A percentile compares a stretch with the other conserved stretches of the same genome.
These are phyloP conservation scores for Aspergillus fischeri DNA, from an alignment of 2,329 filamentous ascomycete genomes.

Conservation along the genomic window DNA sequence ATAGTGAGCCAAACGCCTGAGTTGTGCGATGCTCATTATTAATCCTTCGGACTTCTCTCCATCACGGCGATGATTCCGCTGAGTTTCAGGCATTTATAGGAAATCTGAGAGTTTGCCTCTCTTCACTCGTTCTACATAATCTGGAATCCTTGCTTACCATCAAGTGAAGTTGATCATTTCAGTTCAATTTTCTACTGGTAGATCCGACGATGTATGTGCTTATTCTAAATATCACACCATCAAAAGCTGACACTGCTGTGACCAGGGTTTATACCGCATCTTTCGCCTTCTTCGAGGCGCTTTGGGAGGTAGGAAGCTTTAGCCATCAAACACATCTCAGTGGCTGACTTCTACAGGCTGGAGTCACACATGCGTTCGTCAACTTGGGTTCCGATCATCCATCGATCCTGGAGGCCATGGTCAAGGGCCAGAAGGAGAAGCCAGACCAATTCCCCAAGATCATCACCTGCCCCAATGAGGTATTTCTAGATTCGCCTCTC, in stretches of 20 bases:
- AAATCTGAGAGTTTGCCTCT: background rate
- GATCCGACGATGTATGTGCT: slow-evolving; percentile 2
- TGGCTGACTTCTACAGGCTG: slow-evolving; percentile 33
- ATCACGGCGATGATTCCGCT: slow-evolving; percentile 1
- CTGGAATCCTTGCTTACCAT: background rate
- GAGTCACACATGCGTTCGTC: slow-evolving; percentile 50
- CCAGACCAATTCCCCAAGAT: slow-evolving; percentile 64
- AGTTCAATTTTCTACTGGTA: background rate
- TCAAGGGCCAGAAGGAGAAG: slow-evolving; percentile 67
- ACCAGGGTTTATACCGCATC: slow-evolving; percentile 61
- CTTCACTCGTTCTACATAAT: background rate
- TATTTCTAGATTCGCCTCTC: slow-evolving; percentile 29
- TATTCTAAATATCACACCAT: background rate
- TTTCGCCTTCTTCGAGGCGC: slow-evolving; percentile 76
- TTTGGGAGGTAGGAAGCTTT: slow-evolving; percentile 50
- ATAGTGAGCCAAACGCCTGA: background rate
- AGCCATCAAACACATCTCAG: background rate
- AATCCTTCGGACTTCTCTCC: background rate
- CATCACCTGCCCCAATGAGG: slow-evolving; percentile 77
- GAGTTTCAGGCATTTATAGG: background rate
- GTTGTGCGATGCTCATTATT: background rate
- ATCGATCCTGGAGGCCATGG: slow-evolving; percentile 74
- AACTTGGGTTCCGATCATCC: slow-evolving; percentile 60
- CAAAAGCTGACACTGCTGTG: background rate
- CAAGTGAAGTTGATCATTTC: background rate